Base-by-base conservation (phyloP, 1,139 yeast genomes). In the Petasospora fabianii region DNA sequence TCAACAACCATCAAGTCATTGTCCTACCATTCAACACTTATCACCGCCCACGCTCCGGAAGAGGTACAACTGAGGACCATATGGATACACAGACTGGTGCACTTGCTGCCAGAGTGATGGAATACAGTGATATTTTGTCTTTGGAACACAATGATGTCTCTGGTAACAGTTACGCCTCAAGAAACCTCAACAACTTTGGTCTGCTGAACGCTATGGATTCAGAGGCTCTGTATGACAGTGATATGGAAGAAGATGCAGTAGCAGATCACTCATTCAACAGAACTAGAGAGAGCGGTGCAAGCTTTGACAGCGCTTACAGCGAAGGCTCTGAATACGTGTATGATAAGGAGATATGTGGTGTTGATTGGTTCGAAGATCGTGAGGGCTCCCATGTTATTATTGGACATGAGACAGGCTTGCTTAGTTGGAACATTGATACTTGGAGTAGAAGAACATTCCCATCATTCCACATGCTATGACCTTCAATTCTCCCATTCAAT, bases 1-100 rank as follows among this genome's bases (percentile, higher is more conserved):
- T 79, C 52, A 67, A 70, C 47, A 77, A 81, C 51, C 95, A 85
- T 55, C 95, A 85, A 56, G 87, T 88, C 26, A 69, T 87, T 16
- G 71, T 82, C 44, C 56, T 77, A 8, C 82, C 83, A 2, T 61
- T 61, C 21, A 41, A 43, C 22, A 32, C 39, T 4, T 30, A 36
- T 16, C n/a, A 26, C 11, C 43, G 29, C 10, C 13, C 40, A 10
- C 38, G 44, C 11, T 39, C 47, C 3, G 35, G 42, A 7, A 19
- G 42, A 5, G 40, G 43, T 13, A 29, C 43, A 5, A 28, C 46
- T n/a, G n/a, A n/a, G n/a, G n/a, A n/a, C n/a, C n/a, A n/a, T 9
- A 27, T 27, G 17, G 30, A 18, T 12, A 15, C 34, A 9, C 29
- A 19, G 7, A 12, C 34, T 13, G n/a, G 30, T 4, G 17, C 42